A percentile compares a stretch with the other conserved stretches of the same genome.
phyloP scores from a whole-genome alignment of 257 asterid genomes.

The Nicotiana knightiana region DNA sequence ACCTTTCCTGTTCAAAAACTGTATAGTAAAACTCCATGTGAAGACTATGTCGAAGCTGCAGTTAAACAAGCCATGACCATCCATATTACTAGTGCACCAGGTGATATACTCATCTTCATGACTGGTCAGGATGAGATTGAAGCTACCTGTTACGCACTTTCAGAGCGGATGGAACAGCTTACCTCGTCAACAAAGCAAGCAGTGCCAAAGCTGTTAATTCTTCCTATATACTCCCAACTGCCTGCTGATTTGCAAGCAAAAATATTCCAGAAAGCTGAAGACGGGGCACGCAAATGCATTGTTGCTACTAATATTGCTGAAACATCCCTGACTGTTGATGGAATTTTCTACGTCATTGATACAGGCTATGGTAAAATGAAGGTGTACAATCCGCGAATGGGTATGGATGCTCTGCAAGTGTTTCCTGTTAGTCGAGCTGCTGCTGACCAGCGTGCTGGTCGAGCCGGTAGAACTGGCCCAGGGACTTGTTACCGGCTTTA shows the following conservation, averaged over 20 bases:
- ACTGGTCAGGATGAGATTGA: constrained; percentile 99
- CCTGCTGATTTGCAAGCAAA: constrained; percentile 98
- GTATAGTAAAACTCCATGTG: constrained; percentile 85
- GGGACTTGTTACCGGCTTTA: constrained; percentile 94
- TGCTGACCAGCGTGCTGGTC: constrained; percentile 95
- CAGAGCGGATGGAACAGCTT: constrained; percentile 90
- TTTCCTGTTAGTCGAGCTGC: constrained; percentile 97
- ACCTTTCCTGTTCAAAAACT: constrained; percentile 79
- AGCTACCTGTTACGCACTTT: constrained; percentile 87
- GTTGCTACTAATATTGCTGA: constrained; percentile 97
- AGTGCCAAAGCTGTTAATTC: constrained; percentile 72
- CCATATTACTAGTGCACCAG: constrained; percentile 90
- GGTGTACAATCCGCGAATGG: constrained; percentile 98
- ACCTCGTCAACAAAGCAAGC: constrained; percentile 60
- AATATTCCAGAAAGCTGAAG: constrained; percentile 89
- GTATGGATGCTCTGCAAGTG: constrained; percentile 99
- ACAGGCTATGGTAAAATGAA: constrained; percentile 90
- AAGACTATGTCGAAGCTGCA: constrained; percentile 96
- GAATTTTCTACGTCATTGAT: constrained; percentile 87
- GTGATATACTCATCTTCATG: constrained; percentile 96
- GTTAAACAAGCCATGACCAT: constrained; percentile 93
- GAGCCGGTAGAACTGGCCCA: constrained; percentile 98
- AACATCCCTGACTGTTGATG: constrained; percentile 91
- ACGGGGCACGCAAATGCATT: constrained; percentile 90
- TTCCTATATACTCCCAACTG: constrained; percentile 95